Percentiles rank a stretch among this genome's conserved stretches.
phyloP scores from a whole-genome alignment of 495 filamentous ascomycete species.

The Neurospora sp. region DNA sequence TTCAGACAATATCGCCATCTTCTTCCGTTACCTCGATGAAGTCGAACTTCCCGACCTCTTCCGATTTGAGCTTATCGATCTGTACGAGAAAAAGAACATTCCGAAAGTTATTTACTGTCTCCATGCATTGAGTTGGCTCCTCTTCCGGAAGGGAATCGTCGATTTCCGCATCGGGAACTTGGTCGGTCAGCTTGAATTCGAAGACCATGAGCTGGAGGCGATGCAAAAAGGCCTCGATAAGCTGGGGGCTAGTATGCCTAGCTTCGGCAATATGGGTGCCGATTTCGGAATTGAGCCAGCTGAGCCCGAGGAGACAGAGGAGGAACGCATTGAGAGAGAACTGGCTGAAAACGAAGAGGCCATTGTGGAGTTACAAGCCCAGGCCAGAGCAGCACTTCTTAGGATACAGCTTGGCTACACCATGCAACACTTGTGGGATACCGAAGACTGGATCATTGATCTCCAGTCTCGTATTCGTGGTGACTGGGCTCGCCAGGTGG shows the following conservation, averaged over 20 bases:
- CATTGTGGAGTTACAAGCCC: constrained; percentile 74
- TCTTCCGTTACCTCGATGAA: constrained; percentile 87
- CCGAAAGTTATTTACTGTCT: constrained; percentile 99
- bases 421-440: constrained; percentile 90
- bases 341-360: constrained; percentile 60
- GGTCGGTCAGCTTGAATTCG: constrained; percentile 93
- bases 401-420: constrained; percentile 66
- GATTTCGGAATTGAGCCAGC: constrained; percentile 71
- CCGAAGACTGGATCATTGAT: constrained; percentile 65
- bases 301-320: constrained; percentile 75
- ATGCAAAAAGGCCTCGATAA: constrained; percentile 95
- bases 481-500: constrained; percentile 56
- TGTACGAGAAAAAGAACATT: constrained; percentile 99
- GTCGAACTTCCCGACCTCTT: constrained; percentile 97
- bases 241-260: constrained; percentile 89
- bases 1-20: constrained; percentile 91
- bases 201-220: constrained; percentile 92
- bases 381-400: constrained; percentile 71
- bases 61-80: constrained; percentile 91
- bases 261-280: constrained; percentile 92
- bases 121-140: constrained; percentile 89
- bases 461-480: constrained; percentile 80
- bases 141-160: constrained; percentile 88
- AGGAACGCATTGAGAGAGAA: constrained; percentile 81
- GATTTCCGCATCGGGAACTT: constrained; percentile 97